phyloP scores from a whole-genome alignment of 257 asterid genomes.

The Phtheirospermum japonicum region DNA sequence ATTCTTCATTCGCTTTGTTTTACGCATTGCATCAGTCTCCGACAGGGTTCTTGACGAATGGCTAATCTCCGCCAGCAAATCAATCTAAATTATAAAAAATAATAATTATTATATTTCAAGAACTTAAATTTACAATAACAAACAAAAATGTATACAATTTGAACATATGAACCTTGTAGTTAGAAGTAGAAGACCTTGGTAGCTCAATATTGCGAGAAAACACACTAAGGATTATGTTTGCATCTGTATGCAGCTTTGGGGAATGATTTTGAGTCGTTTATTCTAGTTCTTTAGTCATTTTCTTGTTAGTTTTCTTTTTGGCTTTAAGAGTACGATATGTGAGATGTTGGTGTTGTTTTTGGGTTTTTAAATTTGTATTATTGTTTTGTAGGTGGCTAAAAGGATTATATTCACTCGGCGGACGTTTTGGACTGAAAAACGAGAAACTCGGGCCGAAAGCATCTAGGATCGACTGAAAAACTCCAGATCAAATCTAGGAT shows the following conservation, averaged over 20 bases:
- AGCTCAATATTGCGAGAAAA: constrained; percentile 98
- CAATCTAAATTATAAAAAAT: constrained; percentile 51
- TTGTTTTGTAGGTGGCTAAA: too few relatives aligned
- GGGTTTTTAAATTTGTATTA: too few relatives aligned
- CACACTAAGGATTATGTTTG: constrained; percentile 88
- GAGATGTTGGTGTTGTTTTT: too few relatives aligned
- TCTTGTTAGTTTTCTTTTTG: too few relatives aligned
- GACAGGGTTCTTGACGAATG: constrained; percentile 87
- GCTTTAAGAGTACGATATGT: too few relatives aligned
- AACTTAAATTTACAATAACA: constrained; percentile 6
- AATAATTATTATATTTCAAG: constrained; percentile 11
- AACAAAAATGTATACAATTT: constrained; percentile 3
- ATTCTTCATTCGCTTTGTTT: constrained; percentile 72
- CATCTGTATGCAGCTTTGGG: constrained; percentile 97
- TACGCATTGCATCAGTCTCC: constrained; percentile 90
- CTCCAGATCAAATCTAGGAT: too few relatives aligned
- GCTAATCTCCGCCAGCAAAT: constrained; percentile 76
- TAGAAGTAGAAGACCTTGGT: constrained; percentile 95
- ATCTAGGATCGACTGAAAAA: too few relatives aligned
- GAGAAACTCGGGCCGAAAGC: too few relatives aligned
- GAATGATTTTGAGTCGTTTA: too few relatives aligned
- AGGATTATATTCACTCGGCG: too few relatives aligned
- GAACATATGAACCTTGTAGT: constrained; percentile 61
- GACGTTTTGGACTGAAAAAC: too few relatives aligned
- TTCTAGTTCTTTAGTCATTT: too few relatives aligned